Evolutionary conservation across 1,284 basidiomycete species (phyloP).

Genomic region (Cerrena zonata): DNA sequence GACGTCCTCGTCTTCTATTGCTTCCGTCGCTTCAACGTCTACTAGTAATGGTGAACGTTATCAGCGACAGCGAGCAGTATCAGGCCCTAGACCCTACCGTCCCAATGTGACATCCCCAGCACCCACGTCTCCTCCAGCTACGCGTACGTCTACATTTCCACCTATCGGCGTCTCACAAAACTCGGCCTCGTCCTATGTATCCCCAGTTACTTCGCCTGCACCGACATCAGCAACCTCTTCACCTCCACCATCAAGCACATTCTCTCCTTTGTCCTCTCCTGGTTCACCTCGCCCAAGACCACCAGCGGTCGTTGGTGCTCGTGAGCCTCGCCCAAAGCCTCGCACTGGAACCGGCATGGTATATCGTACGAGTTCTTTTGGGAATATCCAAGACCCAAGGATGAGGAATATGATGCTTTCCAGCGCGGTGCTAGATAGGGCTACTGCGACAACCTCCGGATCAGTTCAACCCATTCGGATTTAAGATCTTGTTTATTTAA

Average conservation of each 20-base stretch:
- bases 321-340: slow-evolving; percentile 17
- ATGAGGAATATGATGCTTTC: neutral
- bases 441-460: neutral
- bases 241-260: neutral
- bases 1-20: neutral
- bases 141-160: slow-evolving; percentile 1
- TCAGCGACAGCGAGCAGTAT: slow-evolving; percentile 11
- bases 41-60: neutral
- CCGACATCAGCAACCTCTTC: neutral
- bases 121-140: neutral
- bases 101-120: neutral
- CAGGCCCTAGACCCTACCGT: slow-evolving; percentile 10
- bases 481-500: neutral
- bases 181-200: neutral
- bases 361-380: slow-evolving; percentile 22
- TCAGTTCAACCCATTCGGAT: neutral
- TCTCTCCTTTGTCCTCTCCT: neutral
- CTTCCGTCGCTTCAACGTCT: neutral
- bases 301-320: slow-evolving; percentile 8
- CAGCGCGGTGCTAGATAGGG: neutral
- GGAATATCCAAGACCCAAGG: neutral
- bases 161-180: neutral
- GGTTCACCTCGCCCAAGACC: neutral
- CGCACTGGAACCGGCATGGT: slow-evolving; percentile 28
- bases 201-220: too few relatives aligned